These are phyloP conservation scores for Eucalyptus polyanthemos DNA, from an alignment of 345 rosid genomes.

Conservation along the genomic window DNA sequence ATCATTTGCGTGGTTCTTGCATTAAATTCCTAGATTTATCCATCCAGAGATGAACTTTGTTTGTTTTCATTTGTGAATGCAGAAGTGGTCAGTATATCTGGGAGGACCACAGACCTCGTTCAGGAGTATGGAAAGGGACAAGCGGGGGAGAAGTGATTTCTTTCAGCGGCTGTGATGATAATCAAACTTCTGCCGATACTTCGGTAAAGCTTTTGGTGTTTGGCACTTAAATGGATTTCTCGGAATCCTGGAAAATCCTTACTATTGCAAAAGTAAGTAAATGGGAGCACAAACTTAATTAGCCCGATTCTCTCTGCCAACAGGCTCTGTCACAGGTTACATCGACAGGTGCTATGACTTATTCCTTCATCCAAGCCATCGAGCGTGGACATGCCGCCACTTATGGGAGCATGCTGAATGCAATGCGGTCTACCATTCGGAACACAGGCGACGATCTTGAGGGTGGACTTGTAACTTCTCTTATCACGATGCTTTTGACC, in stretches of 20 bases:
- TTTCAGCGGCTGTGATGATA: slow-evolving; percentile 86
- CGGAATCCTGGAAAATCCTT: background rate
- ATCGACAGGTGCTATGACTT: slow-evolving; percentile 95
- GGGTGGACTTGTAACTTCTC: slow-evolving; percentile 44
- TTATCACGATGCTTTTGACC: slow-evolving; percentile 46
- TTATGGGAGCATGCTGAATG: slow-evolving; percentile 53
- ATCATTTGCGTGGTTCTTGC: background rate
- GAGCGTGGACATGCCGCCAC: slow-evolving; percentile 62
- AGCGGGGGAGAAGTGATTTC: slow-evolving; percentile 84
- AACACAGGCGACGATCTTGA: slow-evolving; percentile 2
- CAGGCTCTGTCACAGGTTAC: slow-evolving; percentile 64
- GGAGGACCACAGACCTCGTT: slow-evolving; percentile 80
- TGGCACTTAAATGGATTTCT: background rate
- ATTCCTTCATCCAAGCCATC: slow-evolving; percentile 73
- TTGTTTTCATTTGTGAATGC: background rate
- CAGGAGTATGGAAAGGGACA: slow-evolving; percentile 85
- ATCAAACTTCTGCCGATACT: slow-evolving; percentile 81
- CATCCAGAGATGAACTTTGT: background rate
- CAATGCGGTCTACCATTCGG: slow-evolving; percentile 70
- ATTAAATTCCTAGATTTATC: background rate
- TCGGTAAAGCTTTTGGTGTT: slow-evolving; percentile 20
- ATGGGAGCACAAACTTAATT: background rate
- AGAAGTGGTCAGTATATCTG: slow-evolving; percentile 53
- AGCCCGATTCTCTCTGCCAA: background rate
- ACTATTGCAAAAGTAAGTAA: background rate